phyloP scores from a whole-genome alignment of 768 basidiomycete genomes.

The Mycena latifolia region DNA sequence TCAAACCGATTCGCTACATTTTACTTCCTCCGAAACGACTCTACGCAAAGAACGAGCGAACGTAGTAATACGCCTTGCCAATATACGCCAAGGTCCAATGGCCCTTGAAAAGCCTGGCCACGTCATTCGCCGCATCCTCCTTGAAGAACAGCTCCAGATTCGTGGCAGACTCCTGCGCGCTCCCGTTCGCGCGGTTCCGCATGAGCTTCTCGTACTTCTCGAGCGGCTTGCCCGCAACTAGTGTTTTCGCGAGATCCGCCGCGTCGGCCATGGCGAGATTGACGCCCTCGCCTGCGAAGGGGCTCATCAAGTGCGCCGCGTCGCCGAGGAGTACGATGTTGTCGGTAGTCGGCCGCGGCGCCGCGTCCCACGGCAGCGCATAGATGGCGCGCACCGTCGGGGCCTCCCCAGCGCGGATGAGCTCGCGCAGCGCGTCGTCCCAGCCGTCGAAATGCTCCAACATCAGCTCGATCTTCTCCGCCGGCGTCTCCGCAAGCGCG shows the following conservation, averaged over 20 bases:
- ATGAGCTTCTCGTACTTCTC: constrained; percentile 30
- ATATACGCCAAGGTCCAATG: background rate
- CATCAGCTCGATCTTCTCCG: too few species aligned
- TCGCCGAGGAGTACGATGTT: constrained; percentile 44
- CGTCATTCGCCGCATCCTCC: constrained; percentile 13
- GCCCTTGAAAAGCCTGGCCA: constrained; percentile 17
- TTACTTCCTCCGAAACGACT: too few species aligned
- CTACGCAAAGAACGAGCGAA: background rate
- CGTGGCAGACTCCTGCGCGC: constrained; percentile 17
- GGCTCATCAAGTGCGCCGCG: constrained; percentile 52
- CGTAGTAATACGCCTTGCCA: background rate
- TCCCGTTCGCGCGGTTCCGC: constrained; percentile 22
- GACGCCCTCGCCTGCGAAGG: constrained; percentile 52
- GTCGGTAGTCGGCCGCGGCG: constrained; percentile 4
- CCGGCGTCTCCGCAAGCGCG: too few species aligned
- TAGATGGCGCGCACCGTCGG: constrained; percentile 26
- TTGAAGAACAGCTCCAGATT: constrained; percentile 27
- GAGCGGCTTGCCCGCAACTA: constrained; percentile 12
- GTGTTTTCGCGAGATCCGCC: constrained; percentile 25
- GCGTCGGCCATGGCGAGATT: constrained; percentile 34
- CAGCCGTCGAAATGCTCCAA: too few species aligned
- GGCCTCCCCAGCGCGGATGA: constrained; percentile 21
- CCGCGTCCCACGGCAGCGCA: too few species aligned
- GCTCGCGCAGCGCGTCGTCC: too few species aligned
- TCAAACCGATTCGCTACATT: too few species aligned